Conservation (phyloP, 2,329 filamentous ascomycete genomes). For the Microthyrium microscopicum region DNA sequence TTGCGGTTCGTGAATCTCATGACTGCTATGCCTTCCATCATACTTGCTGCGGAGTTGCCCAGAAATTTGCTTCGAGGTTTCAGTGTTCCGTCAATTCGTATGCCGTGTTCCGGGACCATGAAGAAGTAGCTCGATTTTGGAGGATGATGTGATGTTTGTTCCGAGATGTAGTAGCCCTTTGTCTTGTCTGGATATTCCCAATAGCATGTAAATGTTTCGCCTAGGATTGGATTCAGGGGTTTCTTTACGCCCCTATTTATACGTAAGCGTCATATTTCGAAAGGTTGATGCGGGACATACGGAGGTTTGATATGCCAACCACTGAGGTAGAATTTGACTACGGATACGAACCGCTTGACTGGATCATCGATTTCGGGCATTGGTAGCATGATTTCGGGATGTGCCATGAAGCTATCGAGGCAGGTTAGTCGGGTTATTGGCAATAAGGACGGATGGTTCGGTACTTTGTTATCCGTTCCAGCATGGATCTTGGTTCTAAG, state of each 20-base stretch:
- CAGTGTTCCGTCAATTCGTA: constrained; percentile 86
- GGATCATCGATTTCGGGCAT: constrained; percentile 83
- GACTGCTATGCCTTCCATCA: constrained; percentile 95
- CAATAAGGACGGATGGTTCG: constrained; percentile 16
- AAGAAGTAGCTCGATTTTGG: constrained; percentile 99
- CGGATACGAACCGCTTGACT: constrained; percentile 73
- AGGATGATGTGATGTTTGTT: constrained; percentile 95
- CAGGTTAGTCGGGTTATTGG: constrained; percentile 10
- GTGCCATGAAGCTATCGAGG: constrained; percentile 79
- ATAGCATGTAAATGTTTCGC: constrained; percentile 87
- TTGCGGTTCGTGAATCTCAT: constrained; percentile 68
- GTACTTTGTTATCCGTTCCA: constrained; percentile 96
- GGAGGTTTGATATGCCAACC: constrained; percentile 98
- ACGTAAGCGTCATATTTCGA: not conserved
- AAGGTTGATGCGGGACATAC: constrained; percentile 37
- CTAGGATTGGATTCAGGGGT: constrained; percentile 87
- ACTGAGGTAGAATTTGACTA: constrained; percentile 95
- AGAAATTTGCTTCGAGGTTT: constrained; percentile 92
- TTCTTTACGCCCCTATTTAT: constrained; percentile 79
- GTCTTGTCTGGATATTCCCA: constrained; percentile 83
- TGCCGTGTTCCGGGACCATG: constrained; percentile 84
- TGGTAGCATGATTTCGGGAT: constrained; percentile 84
- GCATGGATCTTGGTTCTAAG: constrained; percentile 90
- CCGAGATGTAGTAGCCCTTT: constrained; percentile 84
- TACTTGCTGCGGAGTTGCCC: constrained; percentile 89